A percentile compares a stretch with the other conserved stretches of the same genome.
phyloP scores from a whole-genome alignment of 2,329 filamentous ascomycete genomes.

The Macrophomina phaseolina region DNA sequence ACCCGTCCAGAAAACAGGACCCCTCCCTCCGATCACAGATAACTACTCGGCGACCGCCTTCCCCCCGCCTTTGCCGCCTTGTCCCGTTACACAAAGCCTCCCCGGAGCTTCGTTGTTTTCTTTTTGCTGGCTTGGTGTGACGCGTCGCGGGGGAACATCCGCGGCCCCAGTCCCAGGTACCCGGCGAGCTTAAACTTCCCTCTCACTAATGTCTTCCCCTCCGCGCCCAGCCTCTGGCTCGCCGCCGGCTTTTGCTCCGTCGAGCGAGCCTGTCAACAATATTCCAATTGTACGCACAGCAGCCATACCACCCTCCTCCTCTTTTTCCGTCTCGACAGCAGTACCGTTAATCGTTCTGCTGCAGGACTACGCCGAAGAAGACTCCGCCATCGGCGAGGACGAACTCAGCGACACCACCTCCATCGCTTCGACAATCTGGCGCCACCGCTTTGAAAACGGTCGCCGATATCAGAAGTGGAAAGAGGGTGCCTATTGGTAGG shows the following conservation, averaged over 20 bases:
- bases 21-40: not conserved
- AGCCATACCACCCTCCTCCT: not conserved
- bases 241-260: not conserved
- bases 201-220: conserved; percentile 9
- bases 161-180: not conserved
- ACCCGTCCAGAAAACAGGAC: conserved; percentile 1
- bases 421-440: conserved; percentile 39
- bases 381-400: conserved; percentile 33
- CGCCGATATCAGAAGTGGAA: conserved; percentile 26
- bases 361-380: conserved; percentile 31
- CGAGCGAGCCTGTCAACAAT: conserved; percentile 8
- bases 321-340: no score
- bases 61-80: conserved; percentile 1
- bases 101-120: not conserved
- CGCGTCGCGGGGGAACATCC: conserved; percentile 10
- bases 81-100: not conserved
- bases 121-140: not conserved
- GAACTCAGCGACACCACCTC: conserved; percentile 40
- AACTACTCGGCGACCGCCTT: not conserved
- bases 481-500: conserved; percentile 18
- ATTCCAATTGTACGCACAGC: not conserved
- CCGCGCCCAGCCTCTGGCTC: not conserved
- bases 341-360: no score
- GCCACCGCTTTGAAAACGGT: conserved; percentile 35
- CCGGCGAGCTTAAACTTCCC: conserved; percentile 5